Conservation (phyloP, 2,329 filamentous ascomycete species). For the Fusarium miscanthi region DNA sequence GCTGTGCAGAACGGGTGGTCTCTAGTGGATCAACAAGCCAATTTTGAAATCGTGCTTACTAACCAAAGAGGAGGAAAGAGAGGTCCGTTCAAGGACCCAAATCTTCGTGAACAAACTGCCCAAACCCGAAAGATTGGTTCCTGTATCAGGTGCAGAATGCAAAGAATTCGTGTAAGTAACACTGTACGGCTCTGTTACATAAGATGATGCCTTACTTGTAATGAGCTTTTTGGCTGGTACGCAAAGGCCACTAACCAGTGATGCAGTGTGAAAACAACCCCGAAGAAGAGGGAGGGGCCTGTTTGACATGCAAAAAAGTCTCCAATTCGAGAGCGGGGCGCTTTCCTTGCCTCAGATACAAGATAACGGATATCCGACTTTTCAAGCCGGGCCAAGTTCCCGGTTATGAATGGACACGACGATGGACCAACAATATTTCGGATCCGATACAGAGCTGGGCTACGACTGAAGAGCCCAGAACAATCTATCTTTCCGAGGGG, state of each 20-base stretch:
- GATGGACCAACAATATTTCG: conserved; percentile 66
- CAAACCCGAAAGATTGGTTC: conserved; percentile 68
- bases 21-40: conserved; percentile 41
- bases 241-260: conserved; percentile 14
- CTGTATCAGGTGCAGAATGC: conserved; percentile 71
- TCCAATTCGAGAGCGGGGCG: conserved; percentile 62
- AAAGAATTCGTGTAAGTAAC: conserved; percentile 67
- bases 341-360: conserved; percentile 69
- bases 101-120: conserved; percentile 64
- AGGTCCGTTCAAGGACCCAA: conserved; percentile 66
- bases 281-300: conserved; percentile 59
- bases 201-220: not conserved
- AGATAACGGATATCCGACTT: conserved; percentile 67
- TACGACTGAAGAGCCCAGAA: conserved; percentile 60
- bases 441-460: conserved; percentile 69
- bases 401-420: conserved; percentile 68
- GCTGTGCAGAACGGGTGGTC: conserved; percentile 29
- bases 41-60: conserved; percentile 46
- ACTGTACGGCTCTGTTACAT: not conserved
- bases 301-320: conserved; percentile 65
- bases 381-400: conserved; percentile 70
- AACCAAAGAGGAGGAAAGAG: conserved; percentile 53
- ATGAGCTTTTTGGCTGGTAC: not conserved
- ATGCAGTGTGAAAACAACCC: conserved; percentile 64
- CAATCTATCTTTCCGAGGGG: conserved; percentile 64